phyloP scores from a whole-genome alignment of 306 rosid species.

The Lupinus albus region DNA sequence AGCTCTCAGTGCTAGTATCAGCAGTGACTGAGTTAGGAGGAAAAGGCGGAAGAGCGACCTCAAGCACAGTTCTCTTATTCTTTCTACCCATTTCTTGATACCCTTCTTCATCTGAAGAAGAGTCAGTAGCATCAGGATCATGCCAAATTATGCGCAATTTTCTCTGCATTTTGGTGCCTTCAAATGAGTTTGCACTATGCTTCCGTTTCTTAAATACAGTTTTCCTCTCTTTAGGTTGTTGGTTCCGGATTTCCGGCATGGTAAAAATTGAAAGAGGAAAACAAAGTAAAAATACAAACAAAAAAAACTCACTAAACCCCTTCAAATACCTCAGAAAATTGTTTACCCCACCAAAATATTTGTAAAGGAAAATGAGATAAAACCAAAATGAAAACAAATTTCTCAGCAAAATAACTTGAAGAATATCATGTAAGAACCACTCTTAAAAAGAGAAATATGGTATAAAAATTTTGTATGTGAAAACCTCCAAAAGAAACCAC shows the following conservation, averaged over 20 bases:
- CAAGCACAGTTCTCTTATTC: conserved; percentile 49
- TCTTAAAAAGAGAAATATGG: conserved; percentile 66
- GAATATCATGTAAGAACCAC: conserved; percentile 59
- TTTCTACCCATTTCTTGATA: neutral
- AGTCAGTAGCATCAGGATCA: conserved; percentile 84
- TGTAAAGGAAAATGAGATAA: neutral
- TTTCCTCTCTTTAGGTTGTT: neutral
- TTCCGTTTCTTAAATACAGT: conserved; percentile 31
- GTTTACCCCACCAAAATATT: neutral
- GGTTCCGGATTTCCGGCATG: conserved; percentile 47
- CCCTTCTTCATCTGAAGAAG: conserved; percentile 65
- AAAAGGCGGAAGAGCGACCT: conserved; percentile 48
- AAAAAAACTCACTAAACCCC: conserved; percentile 43
- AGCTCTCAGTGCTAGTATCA: conserved; percentile 40
- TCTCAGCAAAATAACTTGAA: conserved; percentile 2
- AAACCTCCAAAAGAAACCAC: conserved; percentile 52
- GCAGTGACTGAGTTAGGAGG: neutral
- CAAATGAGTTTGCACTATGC: neutral
- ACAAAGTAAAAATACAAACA: too few species aligned
- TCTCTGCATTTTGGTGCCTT: conserved; percentile 40
- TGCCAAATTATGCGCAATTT: conserved; percentile 60
- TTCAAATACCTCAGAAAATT: conserved; percentile 43
- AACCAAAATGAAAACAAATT: neutral
- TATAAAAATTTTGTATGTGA: conserved; percentile 52
- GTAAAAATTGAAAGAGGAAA: neutral